Base-by-base conservation (phyloP, 495 filamentous ascomycete species). In the Penicillium ochrochloron region DNA sequence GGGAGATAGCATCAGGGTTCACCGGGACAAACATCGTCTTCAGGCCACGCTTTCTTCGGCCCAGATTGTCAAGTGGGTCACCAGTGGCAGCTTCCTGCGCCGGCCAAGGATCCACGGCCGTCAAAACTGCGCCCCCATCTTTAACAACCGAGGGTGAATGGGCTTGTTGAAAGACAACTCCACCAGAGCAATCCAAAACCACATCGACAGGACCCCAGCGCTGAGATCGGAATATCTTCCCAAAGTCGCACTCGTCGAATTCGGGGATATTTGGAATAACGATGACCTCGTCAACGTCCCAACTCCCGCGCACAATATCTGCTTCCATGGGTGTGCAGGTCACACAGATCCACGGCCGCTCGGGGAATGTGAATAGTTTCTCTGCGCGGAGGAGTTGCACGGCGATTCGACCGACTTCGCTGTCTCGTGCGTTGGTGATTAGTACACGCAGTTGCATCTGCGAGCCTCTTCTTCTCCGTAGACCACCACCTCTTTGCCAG, bases 341-440 rank as follows among this genome's bases (percentile, higher is more conserved):
- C 9, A 74, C 77, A 52, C 76, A 80, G 51, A 80, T 70, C 79
- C 79, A 82, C 8, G 76, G 75, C n/a, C 70, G 67, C 7, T 41
- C 29, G n/a, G 57, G 46, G n/a, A 63, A 19, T 5, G 75, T 64
- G 63, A 79, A 81, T 0, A 81, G 60, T 19, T 69, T 66, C 1
- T 66, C 64, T 11, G 75, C 67, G 31, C 77, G 72, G 19, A 82
- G 73, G 17, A 82, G 65, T 15, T 76, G 74, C 25, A 82, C 64
- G 0, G 70, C 71, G n/a, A 80, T 70, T 3, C 68, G 68, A 23
- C 74, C 79, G 10, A 81, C 74, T 37, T 80, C 79, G 55, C 63
- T 78, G 29, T 71, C 65, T 12, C 64, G 68, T 5, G 77, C 74
- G 46, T 80, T 80, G 31, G 79, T 80, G 25, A 82, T 66, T 7